phyloP scores from a whole-genome alignment of 345 rosid genomes.

The Heritiera littoralis region DNA sequence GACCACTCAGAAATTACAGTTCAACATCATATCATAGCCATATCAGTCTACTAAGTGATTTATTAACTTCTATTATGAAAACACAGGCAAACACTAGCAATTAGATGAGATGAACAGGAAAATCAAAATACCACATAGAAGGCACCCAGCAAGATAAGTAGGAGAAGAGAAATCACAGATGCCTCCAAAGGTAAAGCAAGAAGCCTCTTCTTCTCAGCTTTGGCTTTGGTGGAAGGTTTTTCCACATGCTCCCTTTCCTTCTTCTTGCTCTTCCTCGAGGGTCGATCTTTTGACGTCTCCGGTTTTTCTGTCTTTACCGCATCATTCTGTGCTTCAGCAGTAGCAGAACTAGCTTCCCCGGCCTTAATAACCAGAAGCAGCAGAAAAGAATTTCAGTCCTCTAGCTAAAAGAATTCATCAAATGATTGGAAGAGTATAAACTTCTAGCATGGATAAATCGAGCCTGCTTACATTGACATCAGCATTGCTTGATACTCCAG shows the following conservation, averaged over 20 bases:
- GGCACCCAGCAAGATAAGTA: conserved; percentile 87
- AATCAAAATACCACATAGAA: conserved; percentile 81
- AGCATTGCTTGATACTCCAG: conserved; percentile 43
- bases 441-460: conserved; percentile 19
- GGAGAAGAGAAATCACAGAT: conserved; percentile 73
- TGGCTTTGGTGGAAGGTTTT: conserved; percentile 55
- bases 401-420: conserved; percentile 20
- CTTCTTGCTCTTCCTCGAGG: conserved; percentile 66
- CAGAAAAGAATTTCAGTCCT: conserved; percentile 20
- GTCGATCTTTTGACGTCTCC: conserved; percentile 52
- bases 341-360: conserved; percentile 53
- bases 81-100: conserved; percentile 13
- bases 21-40: not conserved
- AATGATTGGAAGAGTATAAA: conserved; percentile 20
- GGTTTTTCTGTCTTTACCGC: conserved; percentile 47
- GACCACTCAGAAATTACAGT: not conserved
- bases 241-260: conserved; percentile 65
- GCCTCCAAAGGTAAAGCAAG: conserved; percentile 84
- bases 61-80: not conserved
- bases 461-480: conserved; percentile 56
- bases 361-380: conserved; percentile 55
- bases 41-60: not conserved
- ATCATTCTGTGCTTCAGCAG: conserved; percentile 42
- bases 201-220: conserved; percentile 64
- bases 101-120: conserved; percentile 21